phyloP scores from a whole-genome alignment of 1,139 yeast genomes.

The Saccharomyces hybrid region DNA sequence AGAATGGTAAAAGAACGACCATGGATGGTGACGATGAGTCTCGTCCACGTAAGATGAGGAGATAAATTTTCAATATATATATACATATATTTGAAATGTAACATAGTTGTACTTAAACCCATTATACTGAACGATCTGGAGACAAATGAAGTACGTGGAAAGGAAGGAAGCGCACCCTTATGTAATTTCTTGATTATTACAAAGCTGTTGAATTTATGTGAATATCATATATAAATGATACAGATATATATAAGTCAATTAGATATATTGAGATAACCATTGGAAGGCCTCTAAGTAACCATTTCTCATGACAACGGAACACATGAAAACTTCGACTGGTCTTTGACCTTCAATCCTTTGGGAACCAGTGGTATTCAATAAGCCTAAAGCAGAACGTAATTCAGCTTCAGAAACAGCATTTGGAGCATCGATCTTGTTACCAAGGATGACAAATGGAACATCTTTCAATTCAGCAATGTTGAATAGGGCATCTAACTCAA shows the following conservation, averaged over 20 bases:
- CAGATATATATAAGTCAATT: constrained; percentile 17
- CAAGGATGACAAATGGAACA: constrained; percentile 89
- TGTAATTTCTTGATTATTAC: constrained; percentile 1
- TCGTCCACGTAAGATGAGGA: constrained; percentile 22
- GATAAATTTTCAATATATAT: constrained; percentile 10
- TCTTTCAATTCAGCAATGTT: constrained; percentile 80
- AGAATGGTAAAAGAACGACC: constrained; percentile 55
- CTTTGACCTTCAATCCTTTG: constrained; percentile 68
- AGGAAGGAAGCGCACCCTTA: background rate
- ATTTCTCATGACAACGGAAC: constrained; percentile 93
- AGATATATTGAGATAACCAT: constrained; percentile 93
- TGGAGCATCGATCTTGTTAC: constrained; percentile 93
- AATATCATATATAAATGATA: background rate
- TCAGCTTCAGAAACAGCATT: constrained; percentile 93
- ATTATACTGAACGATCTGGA: background rate
- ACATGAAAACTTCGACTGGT: constrained; percentile 95
- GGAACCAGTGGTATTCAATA: constrained; percentile 83
- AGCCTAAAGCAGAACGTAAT: constrained; percentile 82
- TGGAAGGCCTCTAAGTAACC: constrained; percentile 95
- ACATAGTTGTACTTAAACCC: background rate
- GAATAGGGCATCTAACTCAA: constrained; percentile 87
- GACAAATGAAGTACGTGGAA: background rate
- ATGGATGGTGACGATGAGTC: constrained; percentile 35
- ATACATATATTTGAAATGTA: background rate
- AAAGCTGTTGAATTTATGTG: background rate